Percentiles rank a stretch among this genome's conserved stretches.
phyloP scores from a whole-genome alignment of 352 stramenopile genomes.

The Phytophthora aleatoria region DNA sequence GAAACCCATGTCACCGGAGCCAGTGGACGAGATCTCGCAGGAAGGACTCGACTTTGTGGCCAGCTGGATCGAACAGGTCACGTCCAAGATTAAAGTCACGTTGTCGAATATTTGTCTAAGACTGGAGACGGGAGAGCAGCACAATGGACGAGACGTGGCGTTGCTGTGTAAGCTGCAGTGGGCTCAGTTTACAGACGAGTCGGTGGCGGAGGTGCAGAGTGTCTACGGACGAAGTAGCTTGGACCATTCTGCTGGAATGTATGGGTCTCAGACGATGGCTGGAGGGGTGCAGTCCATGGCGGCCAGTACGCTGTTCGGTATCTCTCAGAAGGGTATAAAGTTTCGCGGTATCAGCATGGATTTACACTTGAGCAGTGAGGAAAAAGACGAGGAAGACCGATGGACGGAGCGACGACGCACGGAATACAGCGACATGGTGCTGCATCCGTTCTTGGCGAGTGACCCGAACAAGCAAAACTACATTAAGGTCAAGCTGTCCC shows the following conservation, averaged over 20 bases:
- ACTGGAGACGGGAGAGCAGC: constrained; percentile 68
- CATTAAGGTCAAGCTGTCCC: constrained; percentile 82
- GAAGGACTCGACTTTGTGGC: constrained; percentile 91
- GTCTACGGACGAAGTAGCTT: constrained; percentile 60
- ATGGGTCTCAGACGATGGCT: constrained; percentile 38
- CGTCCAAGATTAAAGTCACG: constrained; percentile 90
- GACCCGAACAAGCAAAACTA: constrained; percentile 73
- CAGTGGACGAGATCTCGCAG: constrained; percentile 80
- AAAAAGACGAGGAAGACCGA: constrained; percentile 44
- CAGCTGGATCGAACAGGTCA: constrained; percentile 91
- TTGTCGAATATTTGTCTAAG: constrained; percentile 85
- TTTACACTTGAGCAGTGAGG: constrained; percentile 67
- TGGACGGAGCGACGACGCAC: constrained; percentile 32
- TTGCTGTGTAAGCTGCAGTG: constrained; percentile 79
- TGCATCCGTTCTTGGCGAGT: constrained; percentile 73
- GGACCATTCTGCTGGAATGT: constrained; percentile 34
- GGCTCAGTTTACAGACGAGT: constrained; percentile 87
- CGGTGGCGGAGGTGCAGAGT: constrained; percentile 73
- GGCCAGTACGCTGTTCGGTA: constrained; percentile 78
- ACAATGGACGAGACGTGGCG: constrained; percentile 67
- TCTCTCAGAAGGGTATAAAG: constrained; percentile 87
- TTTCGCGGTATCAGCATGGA: constrained; percentile 86
- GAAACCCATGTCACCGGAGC: constrained; percentile 34
- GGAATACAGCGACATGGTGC: constrained; percentile 47
- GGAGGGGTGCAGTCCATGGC: constrained; percentile 76